Percentiles rank a stretch among this genome's conserved stretches.
These are phyloP conservation scores for Scleroderma citrinum DNA, from an alignment of 768 basidiomycete species.

Conservation along the genomic window DNA sequence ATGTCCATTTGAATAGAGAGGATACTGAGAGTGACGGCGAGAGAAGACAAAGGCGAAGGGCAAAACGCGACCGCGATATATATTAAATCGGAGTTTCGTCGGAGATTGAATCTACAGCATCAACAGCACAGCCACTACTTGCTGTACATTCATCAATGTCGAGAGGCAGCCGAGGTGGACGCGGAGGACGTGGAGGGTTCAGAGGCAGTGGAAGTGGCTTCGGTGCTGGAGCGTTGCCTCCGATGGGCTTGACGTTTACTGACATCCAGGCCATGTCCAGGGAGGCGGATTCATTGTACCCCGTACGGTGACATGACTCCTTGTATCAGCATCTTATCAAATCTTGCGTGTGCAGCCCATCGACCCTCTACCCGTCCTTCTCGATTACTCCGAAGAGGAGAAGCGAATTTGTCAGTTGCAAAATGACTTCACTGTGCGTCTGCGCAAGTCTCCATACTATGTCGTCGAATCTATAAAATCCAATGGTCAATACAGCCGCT, in stretches of 20 bases:
- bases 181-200: constrained; percentile 58
- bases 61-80: constrained; percentile 7
- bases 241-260: constrained; percentile 77
- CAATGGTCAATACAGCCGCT: constrained; percentile 35
- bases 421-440: constrained; percentile 54
- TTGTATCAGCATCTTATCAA: constrained; percentile 14
- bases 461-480: constrained; percentile 67
- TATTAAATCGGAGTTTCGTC: constrained; percentile 21
- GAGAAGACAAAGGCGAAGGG: neutral
- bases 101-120: constrained; percentile 13
- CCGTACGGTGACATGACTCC: constrained; percentile 46
- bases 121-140: neutral
- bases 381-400: constrained; percentile 61
- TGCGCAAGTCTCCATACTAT: constrained; percentile 70
- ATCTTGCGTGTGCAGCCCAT: constrained; percentile 42
- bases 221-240: constrained; percentile 40
- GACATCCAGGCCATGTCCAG: constrained; percentile 73
- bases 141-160: constrained; percentile 34
- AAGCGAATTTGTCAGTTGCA: constrained; percentile 61
- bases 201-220: constrained; percentile 39
- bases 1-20: constrained; percentile 27
- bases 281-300: constrained; percentile 75
- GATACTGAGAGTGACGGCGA: neutral
- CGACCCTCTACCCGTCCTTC: constrained; percentile 59
- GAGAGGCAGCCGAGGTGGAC: constrained; percentile 44